phyloP scores from a whole-genome alignment of 78 protist genomes.

The Bodo saltans region DNA sequence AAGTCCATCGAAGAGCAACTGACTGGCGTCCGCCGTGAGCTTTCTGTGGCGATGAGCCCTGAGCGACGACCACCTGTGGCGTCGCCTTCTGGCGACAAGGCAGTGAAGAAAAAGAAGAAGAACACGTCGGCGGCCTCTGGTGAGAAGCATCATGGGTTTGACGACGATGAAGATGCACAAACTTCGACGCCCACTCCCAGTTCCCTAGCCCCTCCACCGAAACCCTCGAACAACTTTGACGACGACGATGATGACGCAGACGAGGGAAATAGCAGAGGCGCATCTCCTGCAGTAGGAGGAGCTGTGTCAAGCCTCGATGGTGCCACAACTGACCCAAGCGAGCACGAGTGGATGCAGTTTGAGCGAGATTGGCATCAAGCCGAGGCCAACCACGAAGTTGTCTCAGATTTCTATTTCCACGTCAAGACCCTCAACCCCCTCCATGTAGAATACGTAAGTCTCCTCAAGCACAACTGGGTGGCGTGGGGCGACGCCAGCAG shows the following conservation, averaged over 20 bases:
- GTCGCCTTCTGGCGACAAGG: neutral
- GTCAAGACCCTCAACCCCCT: neutral
- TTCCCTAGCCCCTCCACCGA: constrained; percentile 7
- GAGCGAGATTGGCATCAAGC: neutral
- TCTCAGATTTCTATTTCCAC: neutral
- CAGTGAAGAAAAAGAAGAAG: neutral
- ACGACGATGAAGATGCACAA: neutral
- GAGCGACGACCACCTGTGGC: neutral
- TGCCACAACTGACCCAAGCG: too few species aligned
- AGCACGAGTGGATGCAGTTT: neutral
- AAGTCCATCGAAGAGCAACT: neutral
- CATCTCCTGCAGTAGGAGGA: too few species aligned
- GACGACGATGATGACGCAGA: too few species aligned
- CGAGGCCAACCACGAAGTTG: neutral
- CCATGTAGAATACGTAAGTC: neutral
- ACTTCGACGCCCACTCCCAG: neutral
- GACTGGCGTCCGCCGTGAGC: neutral
- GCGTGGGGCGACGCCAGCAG: too few species aligned
- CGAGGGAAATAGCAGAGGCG: too few species aligned
- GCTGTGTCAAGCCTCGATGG: too few species aligned
- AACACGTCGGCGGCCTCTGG: neutral
- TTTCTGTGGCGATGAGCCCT: too few species aligned
- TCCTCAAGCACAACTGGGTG: too few species aligned
- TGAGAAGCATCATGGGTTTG: constrained; percentile 4
- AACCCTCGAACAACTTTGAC: too few species aligned